Percentiles rank a stretch among this genome's conserved stretches.
Evolutionary conservation across 2,329 filamentous ascomycete species (phyloP).

Genomic region (Scedosporium minutisporum): DNA sequence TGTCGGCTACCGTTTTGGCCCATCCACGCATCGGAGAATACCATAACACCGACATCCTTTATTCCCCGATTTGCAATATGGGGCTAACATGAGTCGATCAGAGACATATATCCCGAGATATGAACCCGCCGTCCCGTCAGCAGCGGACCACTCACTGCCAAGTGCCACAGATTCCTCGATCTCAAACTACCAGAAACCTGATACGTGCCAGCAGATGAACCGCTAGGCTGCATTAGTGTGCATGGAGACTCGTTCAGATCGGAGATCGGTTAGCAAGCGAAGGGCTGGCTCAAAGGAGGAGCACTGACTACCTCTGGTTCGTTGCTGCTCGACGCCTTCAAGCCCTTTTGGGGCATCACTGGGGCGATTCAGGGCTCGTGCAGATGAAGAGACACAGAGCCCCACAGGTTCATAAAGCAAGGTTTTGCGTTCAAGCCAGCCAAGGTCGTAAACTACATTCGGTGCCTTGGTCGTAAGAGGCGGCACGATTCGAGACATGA

Average conservation of each 20-base stretch:
- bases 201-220: neutral
- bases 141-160: too few relatives aligned
- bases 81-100: neutral
- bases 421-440: neutral
- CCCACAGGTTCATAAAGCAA: neutral
- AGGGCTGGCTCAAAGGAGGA: neutral
- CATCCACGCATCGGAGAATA: neutral
- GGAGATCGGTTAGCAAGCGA: neutral
- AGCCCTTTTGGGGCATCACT: neutral
- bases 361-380: neutral
- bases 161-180: too few relatives aligned
- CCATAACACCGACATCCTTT: too few relatives aligned
- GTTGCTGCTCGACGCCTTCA: neutral
- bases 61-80: neutral
- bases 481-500: neutral
- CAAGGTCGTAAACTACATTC: neutral
- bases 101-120: slow-evolving; percentile 6
- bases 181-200: too few relatives aligned
- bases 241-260: neutral
- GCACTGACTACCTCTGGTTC: neutral
- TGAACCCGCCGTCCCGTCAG: neutral
- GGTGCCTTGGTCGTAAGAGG: neutral
- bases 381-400: neutral
- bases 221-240: neutral
- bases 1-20: neutral